Percentiles rank a stretch among this genome's conserved stretches.
phyloP scores from a whole-genome alignment of 148 eudicot species.

The Diospyros lotus region DNA sequence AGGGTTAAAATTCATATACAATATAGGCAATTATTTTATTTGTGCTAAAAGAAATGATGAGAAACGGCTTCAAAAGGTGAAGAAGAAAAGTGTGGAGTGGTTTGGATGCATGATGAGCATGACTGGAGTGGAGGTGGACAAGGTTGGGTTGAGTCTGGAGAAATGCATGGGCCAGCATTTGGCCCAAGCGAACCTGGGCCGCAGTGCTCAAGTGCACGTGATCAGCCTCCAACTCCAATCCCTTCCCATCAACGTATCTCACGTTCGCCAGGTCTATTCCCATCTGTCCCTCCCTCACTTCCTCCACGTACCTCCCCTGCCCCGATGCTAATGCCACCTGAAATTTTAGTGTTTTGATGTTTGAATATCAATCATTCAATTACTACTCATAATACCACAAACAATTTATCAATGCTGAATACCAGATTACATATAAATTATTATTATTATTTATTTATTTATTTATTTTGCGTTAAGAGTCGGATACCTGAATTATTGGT shows the following conservation, averaged over 20 bases:
- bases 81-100: too few relatives aligned
- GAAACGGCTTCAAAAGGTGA: too few relatives aligned
- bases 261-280: conserved; percentile 18
- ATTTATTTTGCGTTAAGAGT: not conserved
- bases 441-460: not conserved
- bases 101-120: too few relatives aligned
- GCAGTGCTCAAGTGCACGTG: conserved; percentile 31
- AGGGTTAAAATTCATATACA: too few relatives aligned
- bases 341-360: not conserved
- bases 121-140: not conserved
- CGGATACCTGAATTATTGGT: conserved; percentile 20
- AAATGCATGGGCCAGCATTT: conserved; percentile 22
- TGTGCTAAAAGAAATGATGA: too few relatives aligned
- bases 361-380: not conserved
- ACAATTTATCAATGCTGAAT: not conserved
- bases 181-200: conserved; percentile 31
- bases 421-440: not conserved
- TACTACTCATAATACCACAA: not conserved
- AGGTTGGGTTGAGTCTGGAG: not conserved
- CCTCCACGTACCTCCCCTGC: conserved; percentile 15
- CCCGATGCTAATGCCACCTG: conserved; percentile 29
- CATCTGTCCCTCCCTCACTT: conserved; percentile 28
- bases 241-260: conserved; percentile 33
- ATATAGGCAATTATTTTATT: too few relatives aligned
- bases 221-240: conserved; percentile 22